Evolutionary conservation across 768 basidiomycete species (phyloP), one percentile per base, ranked within the genome.

Genomic region (Suillus sp.): DNA sequence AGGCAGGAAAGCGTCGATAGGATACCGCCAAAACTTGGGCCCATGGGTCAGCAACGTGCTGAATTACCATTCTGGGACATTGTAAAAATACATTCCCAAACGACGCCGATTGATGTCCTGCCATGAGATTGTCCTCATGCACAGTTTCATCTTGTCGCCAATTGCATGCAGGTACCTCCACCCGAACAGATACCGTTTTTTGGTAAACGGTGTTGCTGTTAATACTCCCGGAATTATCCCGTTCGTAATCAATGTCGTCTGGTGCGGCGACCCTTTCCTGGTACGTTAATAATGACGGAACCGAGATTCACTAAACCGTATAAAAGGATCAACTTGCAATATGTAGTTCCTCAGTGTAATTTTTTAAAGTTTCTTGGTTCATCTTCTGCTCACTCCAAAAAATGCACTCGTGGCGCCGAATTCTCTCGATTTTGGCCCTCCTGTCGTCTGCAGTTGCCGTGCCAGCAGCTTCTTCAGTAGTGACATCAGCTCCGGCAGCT

Each of bases 401-500:
- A 32, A 68, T 75, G 75, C 73, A 70, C 51, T 67, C 71, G 55
- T 68, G 69, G 75, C 67, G 74, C 50, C 56, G 38, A 40, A 66
- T 75, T 66, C 65, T 75, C 69, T 74, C 56, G 53, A 65, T 58
- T 1, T 59, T 75, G 11, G 64, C 66, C 8, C 4, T 67, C 25
- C 30, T 74, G 2, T 66, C 70, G 20, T 68, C 69, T 10, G 69
- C 64, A 25, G 22, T 66, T 20, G 72, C 72, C 47, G 63, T 62
- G 3, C 50, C 69, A 11, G 40, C 69, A 11, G 40, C 47, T 30
- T 59, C 74, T 40, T 71, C 76, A n/a, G n/a, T 62, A 1, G 45
- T 67, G 34, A 45, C 70, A 32, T 68, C 78, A 53, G 70, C 75
- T 2, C 67, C 77, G 14, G 68, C 73, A 14, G 58, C 81, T 5